Base-by-base conservation (phyloP, 139 green algal genomes). In the Nannochloris sp. region DNA sequence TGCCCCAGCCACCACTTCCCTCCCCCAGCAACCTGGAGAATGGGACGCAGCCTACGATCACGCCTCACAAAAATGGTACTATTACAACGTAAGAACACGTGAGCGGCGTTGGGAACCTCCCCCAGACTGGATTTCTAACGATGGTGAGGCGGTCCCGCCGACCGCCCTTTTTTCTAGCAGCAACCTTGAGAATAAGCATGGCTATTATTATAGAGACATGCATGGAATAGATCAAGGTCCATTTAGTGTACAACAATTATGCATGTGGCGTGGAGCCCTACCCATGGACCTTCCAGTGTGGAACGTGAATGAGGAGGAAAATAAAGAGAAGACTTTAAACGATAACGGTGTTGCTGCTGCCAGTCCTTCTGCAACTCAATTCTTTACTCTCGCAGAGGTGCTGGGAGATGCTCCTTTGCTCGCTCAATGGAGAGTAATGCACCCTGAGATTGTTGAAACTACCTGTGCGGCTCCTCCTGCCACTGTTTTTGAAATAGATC, bases 221-320 rank as follows among this genome's bases (percentile, higher is more conserved):
- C 59, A 51, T n/a, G 65, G 70, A 14, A 13, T 12, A 24, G 33
- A 76, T 54, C 73, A 80, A 9, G 79, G 79, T 4, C 79, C 79
- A 10, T 86, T 86, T 51, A 60, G 19, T 0, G 4, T 53, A 10
- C 56, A 81, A 31, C 60, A 75, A 57, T 60, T 86, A 37, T 53
- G 23, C 15, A 68, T 45, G 2, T 86, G 79, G 79, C 58, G 79
- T 6, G 29, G 57, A n/a, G 71, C 61, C 36, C 54, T 86, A n/a
- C 78, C 79, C 13, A 86, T 86, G 78, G 70, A 86, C 66, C 54
- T 86, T 31, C 25, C 39, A 2, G 59, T 86, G 32, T 73, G 69
- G 53, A 30, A 36, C 12, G 48, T 59, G 25, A 2, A 4, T 29
- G 47, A 29, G 14, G 31, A 60, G 24, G 25, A 55, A 35, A 24